These are phyloP conservation scores for Penicillium sp. DNA, from an alignment of 2,329 filamentous ascomycete species.

Conservation along the genomic window DNA sequence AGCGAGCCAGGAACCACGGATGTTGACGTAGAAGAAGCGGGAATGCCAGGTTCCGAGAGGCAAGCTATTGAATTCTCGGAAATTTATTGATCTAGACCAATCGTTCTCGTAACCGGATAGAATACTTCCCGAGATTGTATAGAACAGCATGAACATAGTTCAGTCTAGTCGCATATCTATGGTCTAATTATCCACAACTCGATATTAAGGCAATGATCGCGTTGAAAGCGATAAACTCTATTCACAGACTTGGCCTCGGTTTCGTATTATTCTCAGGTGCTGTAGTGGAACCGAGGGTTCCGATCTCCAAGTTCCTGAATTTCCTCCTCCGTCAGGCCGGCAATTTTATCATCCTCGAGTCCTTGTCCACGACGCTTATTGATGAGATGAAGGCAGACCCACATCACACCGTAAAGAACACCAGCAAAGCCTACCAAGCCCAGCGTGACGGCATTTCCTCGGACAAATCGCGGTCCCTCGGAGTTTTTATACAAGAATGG, in stretches of 20 bases:
- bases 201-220: not conserved
- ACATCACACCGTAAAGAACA: conserved; percentile 56
- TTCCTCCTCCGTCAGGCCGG: conserved; percentile 42
- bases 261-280: conserved; percentile 25
- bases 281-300: conserved; percentile 43
- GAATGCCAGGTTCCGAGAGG: not conserved
- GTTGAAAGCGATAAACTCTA: not conserved
- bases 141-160: no score
- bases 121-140: no score
- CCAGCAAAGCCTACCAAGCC: conserved; percentile 58
- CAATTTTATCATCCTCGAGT: conserved; percentile 40
- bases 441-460: conserved; percentile 63
- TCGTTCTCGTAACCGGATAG: no score
- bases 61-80: not conserved
- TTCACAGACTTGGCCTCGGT: not conserved
- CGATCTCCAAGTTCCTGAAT: conserved; percentile 46
- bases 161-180: not conserved
- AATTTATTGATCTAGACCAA: not conserved
- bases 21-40: not conserved
- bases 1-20: not conserved
- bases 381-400: conserved; percentile 51
- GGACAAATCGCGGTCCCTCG: conserved; percentile 60
- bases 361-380: conserved; percentile 47
- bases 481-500: conserved; percentile 55
- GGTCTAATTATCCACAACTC: not conserved